Evolutionary conservation across 1,139 yeast species (phyloP), one percentile per base, ranked within the genome.

Genomic region (Kluyveromyces sp.): DNA sequence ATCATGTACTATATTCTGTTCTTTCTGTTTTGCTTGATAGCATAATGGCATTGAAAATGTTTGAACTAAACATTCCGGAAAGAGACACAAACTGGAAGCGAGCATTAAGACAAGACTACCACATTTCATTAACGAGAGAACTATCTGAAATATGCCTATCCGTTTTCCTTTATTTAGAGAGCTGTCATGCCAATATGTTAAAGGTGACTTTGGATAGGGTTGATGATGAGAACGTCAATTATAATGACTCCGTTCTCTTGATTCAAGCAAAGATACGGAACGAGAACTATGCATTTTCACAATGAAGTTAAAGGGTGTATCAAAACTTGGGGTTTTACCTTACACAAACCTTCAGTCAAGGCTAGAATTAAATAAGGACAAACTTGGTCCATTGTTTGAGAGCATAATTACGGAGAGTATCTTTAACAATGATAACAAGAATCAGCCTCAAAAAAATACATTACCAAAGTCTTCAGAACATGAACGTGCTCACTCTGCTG

Each of bases 211-310:
- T 83, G 46, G 83, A 78, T 34, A 71, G 86, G 56, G 68, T 66
- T 27, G 79, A 72, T 36, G 72, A 73, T 35, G 89, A 83, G 60
- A 82, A 74, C 55, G 84, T 80, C 3, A 74, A 75, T 51, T 73
- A 73, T 48, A 76, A 69, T 45, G 73, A 72, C 26, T 56, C 53
- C 4, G 53, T 55, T n/a, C n/a, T 41, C 10, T 34, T 7, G 60
- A 61, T 0, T 66, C 56, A 7, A 65, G 62, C 3, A 57, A 59
- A 2, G 61, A 53, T 15, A 54, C 49, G 2, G 66, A 56, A 39
- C 71, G 69, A 47, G 73, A 69, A 26, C 62, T 83, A n/a, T 72
- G 80, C 49, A 66, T 76, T 3, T 78, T 64, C 50, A 64, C 77
- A 0, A 64, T 80, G 29, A 81, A 81, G 56, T 46, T 83, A 39